Evolutionary conservation across 2,329 filamentous ascomycete species (phyloP).

Genomic region (Calonectria pauciramosa): DNA sequence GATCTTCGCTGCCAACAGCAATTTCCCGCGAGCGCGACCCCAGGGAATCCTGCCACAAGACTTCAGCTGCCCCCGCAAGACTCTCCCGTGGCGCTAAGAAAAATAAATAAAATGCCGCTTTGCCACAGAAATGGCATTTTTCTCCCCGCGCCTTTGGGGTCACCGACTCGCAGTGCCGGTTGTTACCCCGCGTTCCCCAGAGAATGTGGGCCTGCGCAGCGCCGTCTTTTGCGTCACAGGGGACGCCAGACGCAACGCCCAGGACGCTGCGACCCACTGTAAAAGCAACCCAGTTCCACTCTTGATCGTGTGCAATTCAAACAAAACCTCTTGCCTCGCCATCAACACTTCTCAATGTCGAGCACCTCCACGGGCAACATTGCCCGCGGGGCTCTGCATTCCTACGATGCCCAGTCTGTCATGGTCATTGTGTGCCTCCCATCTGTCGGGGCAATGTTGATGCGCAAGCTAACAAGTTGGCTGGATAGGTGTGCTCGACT

Average conservation of each 20-base stretch:
- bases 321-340: not conserved
- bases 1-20: not conserved
- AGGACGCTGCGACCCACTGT: not conserved
- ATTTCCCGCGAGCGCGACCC: not conserved
- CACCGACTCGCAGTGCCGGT: not conserved
- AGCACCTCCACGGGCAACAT: not conserved
- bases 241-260: not conserved
- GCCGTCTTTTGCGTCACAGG: not conserved
- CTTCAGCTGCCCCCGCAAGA: not conserved
- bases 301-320: not conserved
- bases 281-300: conserved; percentile 6
- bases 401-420: not conserved
- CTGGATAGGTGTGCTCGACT: conserved; percentile 26
- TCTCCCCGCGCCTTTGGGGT: not conserved
- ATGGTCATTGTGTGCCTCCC: not conserved
- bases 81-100: not conserved
- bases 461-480: not conserved
- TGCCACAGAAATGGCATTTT: not conserved
- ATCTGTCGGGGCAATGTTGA: not conserved
- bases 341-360: not conserved
- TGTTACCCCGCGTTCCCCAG: conserved; percentile 4
- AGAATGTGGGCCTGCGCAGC: not conserved
- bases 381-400: not conserved
- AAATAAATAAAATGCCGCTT: not conserved
- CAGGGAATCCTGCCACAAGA: not conserved